Evolutionary conservation across 2,329 filamentous ascomycete genomes (phyloP).

Genomic region (Geoglossum cookeanum): DNA sequence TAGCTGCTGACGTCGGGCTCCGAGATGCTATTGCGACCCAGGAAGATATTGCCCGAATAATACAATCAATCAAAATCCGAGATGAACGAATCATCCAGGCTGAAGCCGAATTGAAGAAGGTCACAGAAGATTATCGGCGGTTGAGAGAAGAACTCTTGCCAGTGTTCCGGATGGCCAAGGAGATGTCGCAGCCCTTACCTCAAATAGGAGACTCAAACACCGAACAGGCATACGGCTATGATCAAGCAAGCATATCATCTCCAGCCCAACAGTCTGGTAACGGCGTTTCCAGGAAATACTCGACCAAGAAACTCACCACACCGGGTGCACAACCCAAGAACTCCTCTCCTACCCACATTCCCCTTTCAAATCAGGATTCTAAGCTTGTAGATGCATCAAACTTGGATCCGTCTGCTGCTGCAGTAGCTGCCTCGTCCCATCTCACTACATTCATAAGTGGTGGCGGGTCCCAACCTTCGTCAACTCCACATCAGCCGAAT

Average conservation of each 20-base stretch:
- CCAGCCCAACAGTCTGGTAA: conserved; percentile 11
- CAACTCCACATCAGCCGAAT: conserved; percentile 15
- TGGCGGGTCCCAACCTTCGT: conserved; percentile 32
- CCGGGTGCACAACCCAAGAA: conserved; percentile 51
- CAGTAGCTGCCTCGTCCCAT: conserved; percentile 50
- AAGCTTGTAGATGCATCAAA: conserved; percentile 29
- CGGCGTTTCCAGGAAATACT: conserved; percentile 52
- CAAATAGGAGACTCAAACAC: conserved; percentile 14
- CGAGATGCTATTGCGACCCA: conserved; percentile 76
- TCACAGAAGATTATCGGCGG: conserved; percentile 76
- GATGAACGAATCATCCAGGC: conserved; percentile 76
- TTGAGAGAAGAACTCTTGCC: conserved; percentile 83
- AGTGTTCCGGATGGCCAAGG: conserved; percentile 76
- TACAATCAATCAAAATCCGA: conserved; percentile 71
- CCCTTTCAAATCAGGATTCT: conserved; percentile 47
- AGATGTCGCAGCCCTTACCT: conserved; percentile 75
- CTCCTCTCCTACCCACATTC: conserved; percentile 53
- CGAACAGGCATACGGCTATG: background rate
- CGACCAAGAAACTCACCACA: conserved; percentile 50
- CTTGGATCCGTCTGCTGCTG: conserved; percentile 49
- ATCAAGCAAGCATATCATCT: background rate
- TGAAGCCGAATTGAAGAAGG: conserved; percentile 63
- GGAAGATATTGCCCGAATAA: conserved; percentile 80
- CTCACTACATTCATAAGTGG: conserved; percentile 48
- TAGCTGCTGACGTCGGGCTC: conserved; percentile 75